These are phyloP conservation scores for Colletotrichum sansevieriae DNA, from an alignment of 2,329 filamentous ascomycete species.

Conservation along the genomic window DNA sequence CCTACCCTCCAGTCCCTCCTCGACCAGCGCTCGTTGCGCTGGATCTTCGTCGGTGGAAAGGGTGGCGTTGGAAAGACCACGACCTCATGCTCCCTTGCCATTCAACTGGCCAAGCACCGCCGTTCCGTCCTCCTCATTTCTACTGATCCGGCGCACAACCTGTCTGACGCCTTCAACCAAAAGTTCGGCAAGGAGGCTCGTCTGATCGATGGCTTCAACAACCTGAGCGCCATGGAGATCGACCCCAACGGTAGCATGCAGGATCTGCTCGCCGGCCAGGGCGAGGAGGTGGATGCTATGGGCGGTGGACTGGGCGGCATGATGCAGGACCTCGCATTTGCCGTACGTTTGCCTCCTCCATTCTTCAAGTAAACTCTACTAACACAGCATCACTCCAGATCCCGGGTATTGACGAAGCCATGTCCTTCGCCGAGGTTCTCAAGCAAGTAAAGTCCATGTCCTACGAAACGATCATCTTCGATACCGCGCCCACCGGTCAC, in stretches of 20 bases:
- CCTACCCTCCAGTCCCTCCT: slow-evolving; percentile 94
- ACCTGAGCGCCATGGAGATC: slow-evolving; percentile 98
- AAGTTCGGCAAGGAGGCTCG: slow-evolving; percentile 99
- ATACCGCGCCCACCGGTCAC: slow-evolving; percentile 97
- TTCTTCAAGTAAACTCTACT: neutral
- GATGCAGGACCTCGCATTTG: slow-evolving; percentile 99
- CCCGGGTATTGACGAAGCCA: slow-evolving; percentile 97
- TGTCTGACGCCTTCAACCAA: slow-evolving; percentile 97
- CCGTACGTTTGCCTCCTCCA: slow-evolving; percentile 67
- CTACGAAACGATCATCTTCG: slow-evolving; percentile 99
- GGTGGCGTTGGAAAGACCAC: slow-evolving; percentile 99
- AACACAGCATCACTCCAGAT: slow-evolving; percentile 71
- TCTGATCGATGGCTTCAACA: slow-evolving; percentile 90
- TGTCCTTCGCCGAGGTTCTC: slow-evolving; percentile 99
- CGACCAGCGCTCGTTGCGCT: slow-evolving; percentile 93
- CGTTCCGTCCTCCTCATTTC: slow-evolving; percentile 98
- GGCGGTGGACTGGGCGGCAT: slow-evolving; percentile 86
- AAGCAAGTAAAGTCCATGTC: slow-evolving; percentile 99
- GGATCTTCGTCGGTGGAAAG: slow-evolving; percentile 99
- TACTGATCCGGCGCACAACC: slow-evolving; percentile 97
- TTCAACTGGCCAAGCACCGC: slow-evolving; percentile 94
- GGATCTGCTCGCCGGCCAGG: slow-evolving; percentile 84
- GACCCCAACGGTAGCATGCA: slow-evolving; percentile 98
- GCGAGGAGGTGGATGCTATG: slow-evolving; percentile 76
- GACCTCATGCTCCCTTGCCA: slow-evolving; percentile 98